Conservation (phyloP, 768 basidiomycete genomes). For the Termitomyces sp. region DNA sequence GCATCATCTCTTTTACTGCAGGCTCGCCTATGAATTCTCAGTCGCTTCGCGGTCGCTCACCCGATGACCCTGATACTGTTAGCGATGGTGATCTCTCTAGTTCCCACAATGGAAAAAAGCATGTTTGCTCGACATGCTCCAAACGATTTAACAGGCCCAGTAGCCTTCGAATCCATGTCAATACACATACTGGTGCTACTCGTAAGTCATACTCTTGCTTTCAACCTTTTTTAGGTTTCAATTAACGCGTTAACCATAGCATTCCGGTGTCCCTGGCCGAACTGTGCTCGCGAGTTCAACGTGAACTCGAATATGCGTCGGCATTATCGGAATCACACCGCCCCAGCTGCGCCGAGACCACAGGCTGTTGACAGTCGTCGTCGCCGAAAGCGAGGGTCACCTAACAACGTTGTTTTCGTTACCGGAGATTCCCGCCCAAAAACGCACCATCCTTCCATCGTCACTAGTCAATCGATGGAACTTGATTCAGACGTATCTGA, state of each 20-base stretch:
- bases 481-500: constrained; percentile 27
- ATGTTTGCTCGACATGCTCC: constrained; percentile 50
- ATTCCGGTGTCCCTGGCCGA: constrained; percentile 70
- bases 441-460: constrained; percentile 17
- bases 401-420: constrained; percentile 16
- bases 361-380: constrained; percentile 23
- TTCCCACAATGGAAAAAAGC: constrained; percentile 36
- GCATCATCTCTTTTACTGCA: constrained; percentile 25
- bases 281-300: constrained; percentile 76
- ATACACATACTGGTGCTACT: constrained; percentile 67
- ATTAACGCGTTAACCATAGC: constrained; percentile 28
- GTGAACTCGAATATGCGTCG: constrained; percentile 85
- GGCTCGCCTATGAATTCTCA: constrained; percentile 5
- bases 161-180: constrained; percentile 62
- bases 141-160: constrained; percentile 71
- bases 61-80: constrained; percentile 23
- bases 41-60: constrained; percentile 12
- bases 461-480: constrained; percentile 20
- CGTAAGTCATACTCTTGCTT: constrained; percentile 39
- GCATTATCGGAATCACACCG: constrained; percentile 67
- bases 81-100: constrained; percentile 23
- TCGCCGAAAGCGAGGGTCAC: constrained; percentile 24
- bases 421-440: constrained; percentile 7
- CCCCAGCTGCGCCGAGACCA: constrained; percentile 29
- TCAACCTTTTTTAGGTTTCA: neutral